These are phyloP conservation scores for Spiromastix sp. DNA, from an alignment of 2,329 filamentous ascomycete genomes.

Conservation along the genomic window DNA sequence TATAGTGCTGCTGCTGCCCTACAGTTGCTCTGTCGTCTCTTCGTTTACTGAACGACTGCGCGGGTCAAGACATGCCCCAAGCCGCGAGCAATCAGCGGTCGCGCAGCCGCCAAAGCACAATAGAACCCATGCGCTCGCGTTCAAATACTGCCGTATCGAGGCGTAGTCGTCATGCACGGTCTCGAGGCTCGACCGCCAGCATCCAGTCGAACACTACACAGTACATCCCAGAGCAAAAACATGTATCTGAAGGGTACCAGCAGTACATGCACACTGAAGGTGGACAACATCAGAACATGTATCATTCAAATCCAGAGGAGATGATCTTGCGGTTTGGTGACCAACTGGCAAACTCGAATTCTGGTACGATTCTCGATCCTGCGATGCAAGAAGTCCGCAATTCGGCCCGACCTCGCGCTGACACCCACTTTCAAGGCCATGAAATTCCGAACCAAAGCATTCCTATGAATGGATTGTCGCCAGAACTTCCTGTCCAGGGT, in stretches of 20 bases:
- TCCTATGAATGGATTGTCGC: constrained; percentile 25
- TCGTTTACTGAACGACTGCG: not conserved
- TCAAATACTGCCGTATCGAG: constrained; percentile 32
- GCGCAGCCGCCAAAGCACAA: constrained; percentile 30
- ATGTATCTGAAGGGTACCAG: constrained; percentile 27
- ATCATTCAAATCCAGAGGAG: constrained; percentile 32
- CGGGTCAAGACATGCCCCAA: too few species aligned
- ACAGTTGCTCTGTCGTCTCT: not conserved
- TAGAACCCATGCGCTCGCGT: constrained; percentile 30
- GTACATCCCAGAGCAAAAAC: constrained; percentile 30
- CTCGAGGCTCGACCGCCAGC: constrained; percentile 37
- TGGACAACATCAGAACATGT: constrained; percentile 24
- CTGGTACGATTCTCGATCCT: constrained; percentile 26
- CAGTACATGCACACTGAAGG: constrained; percentile 29
- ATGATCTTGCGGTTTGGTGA: constrained; percentile 36
- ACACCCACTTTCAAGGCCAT: constrained; percentile 27
- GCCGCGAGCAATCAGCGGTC: constrained; percentile 28
- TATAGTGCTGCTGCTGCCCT: not conserved
- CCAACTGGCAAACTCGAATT: constrained; percentile 29
- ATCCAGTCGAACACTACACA: constrained; percentile 38
- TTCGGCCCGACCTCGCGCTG: constrained; percentile 23
- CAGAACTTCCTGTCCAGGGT: constrained; percentile 25
- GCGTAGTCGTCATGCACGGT: constrained; percentile 32
- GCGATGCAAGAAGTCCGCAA: constrained; percentile 28
- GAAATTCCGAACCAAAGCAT: constrained; percentile 24